These are phyloP conservation scores for Cryptococcus hybrid DNA, from an alignment of 1,284 basidiomycete genomes.

Conservation along the genomic window DNA sequence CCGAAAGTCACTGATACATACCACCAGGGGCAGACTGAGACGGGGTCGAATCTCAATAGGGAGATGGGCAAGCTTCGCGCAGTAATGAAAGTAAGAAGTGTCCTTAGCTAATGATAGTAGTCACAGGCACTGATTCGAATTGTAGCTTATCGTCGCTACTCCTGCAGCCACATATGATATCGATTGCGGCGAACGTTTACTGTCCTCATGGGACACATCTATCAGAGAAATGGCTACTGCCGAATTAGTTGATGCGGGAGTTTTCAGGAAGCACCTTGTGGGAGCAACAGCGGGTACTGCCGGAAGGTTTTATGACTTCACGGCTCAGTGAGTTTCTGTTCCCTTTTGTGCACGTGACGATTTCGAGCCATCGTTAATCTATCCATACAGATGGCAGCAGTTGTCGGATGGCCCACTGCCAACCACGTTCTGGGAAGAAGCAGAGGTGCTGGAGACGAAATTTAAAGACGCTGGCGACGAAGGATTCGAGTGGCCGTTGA, in stretches of 20 bases:
- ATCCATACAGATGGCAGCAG: constrained; percentile 43
- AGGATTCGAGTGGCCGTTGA: constrained; percentile 29
- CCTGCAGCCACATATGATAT: constrained; percentile 66
- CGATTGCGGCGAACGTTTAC: constrained; percentile 55
- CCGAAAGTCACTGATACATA: background rate
- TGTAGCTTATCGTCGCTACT: constrained; percentile 73
- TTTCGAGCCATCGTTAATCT: constrained; percentile 3
- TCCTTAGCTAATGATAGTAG: background rate
- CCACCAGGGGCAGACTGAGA: background rate
- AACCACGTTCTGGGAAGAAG: constrained; percentile 66
- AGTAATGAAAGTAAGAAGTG: constrained; percentile 61
- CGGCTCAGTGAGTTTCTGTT: constrained; percentile 6
- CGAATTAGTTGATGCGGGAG: constrained; percentile 28
- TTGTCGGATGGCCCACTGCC: constrained; percentile 58
- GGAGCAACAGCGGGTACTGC: constrained; percentile 1
- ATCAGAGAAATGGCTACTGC: constrained; percentile 56
- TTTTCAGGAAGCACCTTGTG: constrained; percentile 23
- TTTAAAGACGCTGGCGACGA: constrained; percentile 48
- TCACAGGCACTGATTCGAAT: constrained; percentile 2
- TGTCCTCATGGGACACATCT: constrained; percentile 59
- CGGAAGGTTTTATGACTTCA: constrained; percentile 18
- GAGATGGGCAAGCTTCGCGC: constrained; percentile 58
- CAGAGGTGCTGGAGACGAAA: constrained; percentile 61
- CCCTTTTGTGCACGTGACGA: background rate
- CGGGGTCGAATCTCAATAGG: background rate